Base-by-base conservation (phyloP, 805 yeast genomes). In the Saturnispora quitensis region DNA sequence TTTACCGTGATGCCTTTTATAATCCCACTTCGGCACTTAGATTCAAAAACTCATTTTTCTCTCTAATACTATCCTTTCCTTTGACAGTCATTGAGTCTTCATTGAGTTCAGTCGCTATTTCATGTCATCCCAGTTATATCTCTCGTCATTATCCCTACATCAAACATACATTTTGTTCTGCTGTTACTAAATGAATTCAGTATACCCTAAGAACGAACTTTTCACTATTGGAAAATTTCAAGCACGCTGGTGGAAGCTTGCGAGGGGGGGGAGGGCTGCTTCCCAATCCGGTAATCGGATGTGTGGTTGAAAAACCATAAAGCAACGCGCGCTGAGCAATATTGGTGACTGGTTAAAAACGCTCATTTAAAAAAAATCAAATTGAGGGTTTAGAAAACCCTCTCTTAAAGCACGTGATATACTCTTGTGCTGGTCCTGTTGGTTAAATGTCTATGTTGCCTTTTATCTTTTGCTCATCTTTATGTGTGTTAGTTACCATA, bases 91-190 rank as follows among this genome's bases (percentile, higher is more conserved):
- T 25, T 25, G 9, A 25, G 28, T 25, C 28, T 13, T 31, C 15
- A 10, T 12, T 13, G 13, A 9, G 5, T 13, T 31, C 15, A 12
- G 12, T 31, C 5, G 13, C 13, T 9, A 10, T 31, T 31, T 10
- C 34, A 9, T 10, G 13, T 31, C 34, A 31, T 31, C 34, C n/a
- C 34, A 4, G 15, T 31, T 31, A 31, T 31, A 31, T 12, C 34
- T 13, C 3, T 31, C 15, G 12, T 12, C 34, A 31, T 31, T 31
- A 31, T 3, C 12, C 3, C 34, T 31, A 31, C 34, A 31, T 31
- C 34, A 28, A 40, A 48, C 50, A 48, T 48, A 48, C 50, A 48
- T 48, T 42, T 48, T 48, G 50, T 34, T 42, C 35, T 48, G 25
- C 31, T 31, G 43, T 27, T 31, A 24, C 24, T 43, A 27, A 18